Conservation (phyloP, 2,329 filamentous ascomycete genomes). For the Cercospora sojina region DNA sequence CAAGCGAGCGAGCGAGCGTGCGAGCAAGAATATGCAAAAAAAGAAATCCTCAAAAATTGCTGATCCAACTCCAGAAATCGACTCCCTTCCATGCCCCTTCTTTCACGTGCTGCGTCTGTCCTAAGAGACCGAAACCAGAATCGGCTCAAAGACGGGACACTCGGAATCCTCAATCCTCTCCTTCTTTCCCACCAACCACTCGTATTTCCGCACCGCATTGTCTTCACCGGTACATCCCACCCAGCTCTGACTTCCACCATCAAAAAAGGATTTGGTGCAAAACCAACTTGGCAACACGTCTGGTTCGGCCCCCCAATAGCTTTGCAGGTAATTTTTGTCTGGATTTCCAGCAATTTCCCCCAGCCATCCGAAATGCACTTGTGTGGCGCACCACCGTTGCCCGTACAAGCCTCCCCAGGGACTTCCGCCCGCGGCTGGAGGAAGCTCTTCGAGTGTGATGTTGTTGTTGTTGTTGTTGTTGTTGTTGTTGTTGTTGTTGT, state of each 20-base stretch:
- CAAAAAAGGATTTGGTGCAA: neutral
- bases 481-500: too few relatives aligned
- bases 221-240: neutral
- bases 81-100: neutral
- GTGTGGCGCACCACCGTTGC: neutral
- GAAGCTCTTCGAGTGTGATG: neutral
- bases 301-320: neutral
- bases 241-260: neutral
- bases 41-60: neutral
- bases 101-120: neutral
- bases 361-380: neutral
- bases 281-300: neutral
- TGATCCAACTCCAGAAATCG: neutral
- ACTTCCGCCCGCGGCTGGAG: neutral
- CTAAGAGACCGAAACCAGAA: neutral
- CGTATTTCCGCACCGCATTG: neutral
- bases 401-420: neutral
- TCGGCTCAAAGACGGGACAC: neutral
- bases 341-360: neutral
- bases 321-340: neutral
- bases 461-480: too few relatives aligned
- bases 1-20: neutral
- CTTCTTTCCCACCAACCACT: neutral
- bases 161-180: neutral
- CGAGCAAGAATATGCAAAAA: neutral